These are phyloP conservation scores for Hysterium pulicare DNA, from an alignment of 2,329 filamentous ascomycete species.

Conservation along the genomic window DNA sequence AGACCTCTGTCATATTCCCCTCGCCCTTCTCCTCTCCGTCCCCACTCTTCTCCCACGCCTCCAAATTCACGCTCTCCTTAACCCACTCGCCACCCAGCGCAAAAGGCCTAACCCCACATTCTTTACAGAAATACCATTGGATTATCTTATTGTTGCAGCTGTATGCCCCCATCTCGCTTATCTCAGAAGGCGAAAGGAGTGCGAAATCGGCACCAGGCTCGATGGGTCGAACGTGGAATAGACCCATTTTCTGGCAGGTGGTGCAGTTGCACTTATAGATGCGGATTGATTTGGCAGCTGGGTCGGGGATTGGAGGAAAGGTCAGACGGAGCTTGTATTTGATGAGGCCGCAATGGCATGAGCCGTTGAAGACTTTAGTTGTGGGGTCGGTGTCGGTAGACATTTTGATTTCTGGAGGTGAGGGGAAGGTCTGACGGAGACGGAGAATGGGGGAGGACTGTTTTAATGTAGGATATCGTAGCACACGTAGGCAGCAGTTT, in stretches of 20 bases:
- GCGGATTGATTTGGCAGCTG: constrained; percentile 16
- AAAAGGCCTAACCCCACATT: constrained; percentile 47
- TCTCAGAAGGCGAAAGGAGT: constrained; percentile 40
- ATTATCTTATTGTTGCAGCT: constrained; percentile 25
- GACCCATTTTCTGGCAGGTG: constrained; percentile 48
- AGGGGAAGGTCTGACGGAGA: background rate
- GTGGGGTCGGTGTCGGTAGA: constrained; percentile 14
- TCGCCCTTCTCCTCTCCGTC: constrained; percentile 7
- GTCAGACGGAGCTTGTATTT: constrained; percentile 45
- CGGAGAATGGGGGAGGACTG: too few relatives aligned
- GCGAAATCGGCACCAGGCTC: constrained; percentile 43
- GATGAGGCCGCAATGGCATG: constrained; percentile 47
- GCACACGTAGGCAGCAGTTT: too few relatives aligned
- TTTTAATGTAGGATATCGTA: too few relatives aligned
- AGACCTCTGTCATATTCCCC: constrained; percentile 19
- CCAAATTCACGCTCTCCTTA: constrained; percentile 18
- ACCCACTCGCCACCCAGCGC: constrained; percentile 29
- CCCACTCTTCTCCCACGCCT: constrained; percentile 16
- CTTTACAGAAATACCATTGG: constrained; percentile 49
- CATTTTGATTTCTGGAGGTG: background rate
- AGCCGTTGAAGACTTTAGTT: constrained; percentile 34
- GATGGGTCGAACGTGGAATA: constrained; percentile 45
- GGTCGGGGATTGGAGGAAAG: constrained; percentile 34
- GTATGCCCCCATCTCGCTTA: constrained; percentile 43
- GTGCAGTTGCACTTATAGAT: constrained; percentile 50